Percentiles rank a stretch among this genome's conserved stretches.
Conservation (phyloP, 805 yeast species). For the Blastobotrys americana region DNA sequence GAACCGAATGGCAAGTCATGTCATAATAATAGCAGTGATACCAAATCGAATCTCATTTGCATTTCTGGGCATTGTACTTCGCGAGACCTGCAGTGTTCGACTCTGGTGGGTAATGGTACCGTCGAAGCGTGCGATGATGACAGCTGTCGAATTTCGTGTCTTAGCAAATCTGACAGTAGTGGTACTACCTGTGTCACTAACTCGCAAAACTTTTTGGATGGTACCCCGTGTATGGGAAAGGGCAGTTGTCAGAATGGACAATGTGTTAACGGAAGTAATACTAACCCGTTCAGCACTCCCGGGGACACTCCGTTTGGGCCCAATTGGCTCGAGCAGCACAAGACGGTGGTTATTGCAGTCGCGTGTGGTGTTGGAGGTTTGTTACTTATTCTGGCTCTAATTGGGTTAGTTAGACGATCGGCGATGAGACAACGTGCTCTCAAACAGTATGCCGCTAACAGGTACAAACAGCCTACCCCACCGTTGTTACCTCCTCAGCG, state of each 20-base stretch:
- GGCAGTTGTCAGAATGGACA: constrained; percentile 27
- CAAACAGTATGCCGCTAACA: not conserved
- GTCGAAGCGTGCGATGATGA: constrained; percentile 27
- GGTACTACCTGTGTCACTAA: constrained; percentile 25
- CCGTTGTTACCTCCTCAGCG: constrained; percentile 3
- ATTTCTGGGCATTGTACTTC: constrained; percentile 33
- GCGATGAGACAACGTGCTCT: not conserved
- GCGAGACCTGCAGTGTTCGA: constrained; percentile 30
- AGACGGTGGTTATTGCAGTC: constrained; percentile 21
- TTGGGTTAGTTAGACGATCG: not conserved
- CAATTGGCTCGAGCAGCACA: constrained; percentile 19
- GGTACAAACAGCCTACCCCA: constrained; percentile 1
- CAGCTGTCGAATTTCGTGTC: constrained; percentile 26
- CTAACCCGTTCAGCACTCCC: constrained; percentile 13
- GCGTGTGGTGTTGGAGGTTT: constrained; percentile 19
- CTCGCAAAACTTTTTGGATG: constrained; percentile 29
- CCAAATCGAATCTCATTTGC: constrained; percentile 19
- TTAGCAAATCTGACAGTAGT: constrained; percentile 4
- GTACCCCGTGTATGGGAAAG: constrained; percentile 28
- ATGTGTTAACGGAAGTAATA: constrained; percentile 25
- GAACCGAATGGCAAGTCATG: constrained; percentile 28
- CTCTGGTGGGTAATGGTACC: constrained; percentile 23
- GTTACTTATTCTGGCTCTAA: constrained; percentile 7
- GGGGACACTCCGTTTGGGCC: constrained; percentile 9
- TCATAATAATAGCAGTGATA: constrained; percentile 9